These are phyloP conservation scores for Conoideocrella luteorostrata DNA, from an alignment of 2,329 filamentous ascomycete species.

Conservation along the genomic window DNA sequence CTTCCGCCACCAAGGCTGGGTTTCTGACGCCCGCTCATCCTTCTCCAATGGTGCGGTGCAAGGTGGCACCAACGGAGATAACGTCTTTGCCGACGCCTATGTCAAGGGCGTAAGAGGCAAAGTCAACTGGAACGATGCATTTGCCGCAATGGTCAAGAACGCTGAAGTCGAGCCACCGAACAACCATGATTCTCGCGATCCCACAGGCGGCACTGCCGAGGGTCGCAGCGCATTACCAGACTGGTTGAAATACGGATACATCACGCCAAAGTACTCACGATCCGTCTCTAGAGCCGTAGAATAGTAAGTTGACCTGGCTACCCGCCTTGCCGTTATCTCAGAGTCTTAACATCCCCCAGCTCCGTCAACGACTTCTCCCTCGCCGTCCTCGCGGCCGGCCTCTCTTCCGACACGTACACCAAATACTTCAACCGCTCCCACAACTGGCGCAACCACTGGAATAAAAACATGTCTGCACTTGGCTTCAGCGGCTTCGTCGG, in stretches of 20 bases:
- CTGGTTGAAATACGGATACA: constrained; percentile 59
- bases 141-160: too few species aligned
- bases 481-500: constrained; percentile 62
- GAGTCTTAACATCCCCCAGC: constrained; percentile 15
- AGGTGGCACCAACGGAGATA: too few species aligned
- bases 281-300: constrained; percentile 61
- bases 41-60: too few species aligned
- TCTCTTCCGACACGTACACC: constrained; percentile 43
- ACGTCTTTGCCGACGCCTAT: too few species aligned
- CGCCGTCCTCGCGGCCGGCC: constrained; percentile 55
- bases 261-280: constrained; percentile 54
- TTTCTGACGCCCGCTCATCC: too few species aligned
- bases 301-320: constrained; percentile 47
- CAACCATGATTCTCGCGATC: too few species aligned
- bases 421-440: constrained; percentile 57
- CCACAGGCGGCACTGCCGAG: too few species aligned
- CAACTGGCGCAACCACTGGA: constrained; percentile 70
- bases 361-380: constrained; percentile 63
- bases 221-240: constrained; percentile 63
- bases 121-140: too few species aligned
- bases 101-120: too few species aligned
- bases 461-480: constrained; percentile 47
- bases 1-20: too few species aligned
- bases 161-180: too few species aligned
- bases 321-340: neutral